These are phyloP conservation scores for Beta vulgaris DNA, from an alignment of 148 eudicot species.

Conservation along the genomic window DNA sequence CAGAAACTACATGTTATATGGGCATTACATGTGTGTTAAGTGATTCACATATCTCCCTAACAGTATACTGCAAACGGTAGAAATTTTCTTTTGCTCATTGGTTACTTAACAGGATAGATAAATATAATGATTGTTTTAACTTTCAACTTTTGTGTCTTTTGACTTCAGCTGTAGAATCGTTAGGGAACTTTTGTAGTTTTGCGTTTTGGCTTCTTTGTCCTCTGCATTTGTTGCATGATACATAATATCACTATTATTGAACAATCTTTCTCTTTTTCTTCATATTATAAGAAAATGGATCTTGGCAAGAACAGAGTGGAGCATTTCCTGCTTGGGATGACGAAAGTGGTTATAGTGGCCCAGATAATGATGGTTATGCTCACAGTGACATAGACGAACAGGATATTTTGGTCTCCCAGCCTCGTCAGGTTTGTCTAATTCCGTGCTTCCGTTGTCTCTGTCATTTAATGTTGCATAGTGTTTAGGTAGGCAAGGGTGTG, in stretches of 20 bases:
- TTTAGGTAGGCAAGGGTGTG: neutral
- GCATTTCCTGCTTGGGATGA: constrained; percentile 69
- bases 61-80: no score
- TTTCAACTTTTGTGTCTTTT: no score
- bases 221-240: neutral
- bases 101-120: no score
- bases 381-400: constrained; percentile 68
- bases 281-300: constrained; percentile 13
- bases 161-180: no score
- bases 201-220: no score
- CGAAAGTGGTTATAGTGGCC: constrained; percentile 49
- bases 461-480: neutral
- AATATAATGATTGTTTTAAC: no score
- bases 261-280: neutral
- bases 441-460: neutral
- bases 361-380: constrained; percentile 63
- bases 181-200: no score
- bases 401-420: constrained; percentile 73
- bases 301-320: constrained; percentile 28
- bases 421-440: constrained; percentile 74
- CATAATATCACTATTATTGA: constrained; percentile 5
- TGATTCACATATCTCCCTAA: no score
- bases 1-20: no score
- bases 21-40: no score
- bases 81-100: no score